Base-by-base conservation (phyloP, 1,139 yeast genomes). In the Saccharomyces uvarum region DNA sequence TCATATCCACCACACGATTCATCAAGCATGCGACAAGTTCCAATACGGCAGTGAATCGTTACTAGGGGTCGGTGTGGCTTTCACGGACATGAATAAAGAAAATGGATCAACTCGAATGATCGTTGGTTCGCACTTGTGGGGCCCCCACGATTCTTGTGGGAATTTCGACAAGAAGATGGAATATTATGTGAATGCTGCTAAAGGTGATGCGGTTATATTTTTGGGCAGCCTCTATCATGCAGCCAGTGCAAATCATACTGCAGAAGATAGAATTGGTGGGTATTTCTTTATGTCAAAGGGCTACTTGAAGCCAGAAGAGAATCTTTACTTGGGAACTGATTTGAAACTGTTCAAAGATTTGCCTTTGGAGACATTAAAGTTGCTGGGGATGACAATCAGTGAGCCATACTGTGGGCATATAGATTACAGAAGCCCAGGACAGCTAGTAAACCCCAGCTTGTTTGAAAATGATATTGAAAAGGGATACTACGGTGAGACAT, bases 91-190 rank as follows among this genome's bases (percentile, higher is more conserved):
- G 21, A 32, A 32, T 32, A 14, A 33, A 33, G 21, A 8, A 33
- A 33, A 67, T 52, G 70, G 70, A 3, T 70, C 70, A 13, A 68
- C 71, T 2, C 56, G 70, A 49, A 63, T 65, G 41, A 61, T 67
- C 31, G 62, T 67, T 2, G 67, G 67, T 13, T 64, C 69, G 21
- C 70, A 67, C 55, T 56, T 62, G 49, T 67, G 69, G 68, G 71
- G 68, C 41, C 68, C 65, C 16, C 62, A 59, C 31, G 63, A 68
- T 50, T 59, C 60, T 14, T 70, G 71, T 4, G 54, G 55, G 13
- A 59, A 61, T 19, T 62, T 60, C 9, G 65, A 66, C 70, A 78
- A 76, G 53, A 70, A 77, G 19, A 60, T 74, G 51, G 63, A 61
- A 38, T 54, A 62, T 24, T 62, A 67, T 47, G 64, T 65, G 21